Percentiles rank a stretch among this genome's conserved stretches.
Conservation (phyloP, 108 stramenopile genomes). For the Conticribra weissflogii region DNA sequence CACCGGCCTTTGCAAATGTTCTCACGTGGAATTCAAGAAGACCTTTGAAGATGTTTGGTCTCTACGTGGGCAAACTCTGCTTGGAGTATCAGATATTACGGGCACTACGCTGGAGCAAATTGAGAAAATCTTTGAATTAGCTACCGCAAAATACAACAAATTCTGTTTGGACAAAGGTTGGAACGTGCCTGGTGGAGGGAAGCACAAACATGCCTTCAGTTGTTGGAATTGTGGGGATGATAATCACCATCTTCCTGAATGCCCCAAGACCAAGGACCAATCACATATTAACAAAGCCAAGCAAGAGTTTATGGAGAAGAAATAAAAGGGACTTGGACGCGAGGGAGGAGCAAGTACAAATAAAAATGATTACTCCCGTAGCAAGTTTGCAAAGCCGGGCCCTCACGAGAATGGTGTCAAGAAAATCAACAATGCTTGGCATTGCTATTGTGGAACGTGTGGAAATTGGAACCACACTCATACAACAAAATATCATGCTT, state of each 20-base stretch:
- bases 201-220: background rate
- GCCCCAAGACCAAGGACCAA: too few relatives aligned
- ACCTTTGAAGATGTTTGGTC: background rate
- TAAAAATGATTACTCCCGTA: too few relatives aligned
- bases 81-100: background rate
- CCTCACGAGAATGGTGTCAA: too few relatives aligned
- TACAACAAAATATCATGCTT: too few relatives aligned
- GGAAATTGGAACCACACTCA: too few relatives aligned
- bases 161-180: background rate
- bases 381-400: too few relatives aligned
- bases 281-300: too few relatives aligned
- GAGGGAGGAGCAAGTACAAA: too few relatives aligned
- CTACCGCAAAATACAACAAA: background rate
- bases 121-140: background rate
- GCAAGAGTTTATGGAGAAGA: too few relatives aligned
- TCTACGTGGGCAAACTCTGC: background rate
- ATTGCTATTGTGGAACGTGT: too few relatives aligned
- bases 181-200: background rate
- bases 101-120: background rate
- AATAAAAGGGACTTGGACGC: too few relatives aligned
- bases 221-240: conserved; percentile 2
- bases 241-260: background rate
- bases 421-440: too few relatives aligned
- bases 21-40: background rate
- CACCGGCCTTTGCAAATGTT: background rate